These are phyloP conservation scores for Keithomyces neogunnii DNA, from an alignment of 2,329 filamentous ascomycete species.

Conservation along the genomic window DNA sequence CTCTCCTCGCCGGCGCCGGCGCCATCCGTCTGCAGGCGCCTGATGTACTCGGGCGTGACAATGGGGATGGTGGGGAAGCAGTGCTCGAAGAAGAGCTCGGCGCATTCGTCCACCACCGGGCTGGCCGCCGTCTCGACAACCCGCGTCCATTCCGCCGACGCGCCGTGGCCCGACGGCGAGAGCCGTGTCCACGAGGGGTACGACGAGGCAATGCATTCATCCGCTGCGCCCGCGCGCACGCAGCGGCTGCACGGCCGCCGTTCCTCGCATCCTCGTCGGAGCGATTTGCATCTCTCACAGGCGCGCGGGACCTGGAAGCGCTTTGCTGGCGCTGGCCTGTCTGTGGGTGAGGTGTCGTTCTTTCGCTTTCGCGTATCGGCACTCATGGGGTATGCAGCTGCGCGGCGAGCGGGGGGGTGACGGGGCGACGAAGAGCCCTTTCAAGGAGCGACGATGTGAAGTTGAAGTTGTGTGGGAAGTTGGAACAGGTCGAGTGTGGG, in stretches of 20 bases:
- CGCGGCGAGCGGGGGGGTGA: too few species aligned
- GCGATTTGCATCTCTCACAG: constrained; percentile 32
- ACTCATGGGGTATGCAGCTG: not conserved
- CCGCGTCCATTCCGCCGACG: constrained; percentile 11
- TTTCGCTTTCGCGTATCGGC: not conserved
- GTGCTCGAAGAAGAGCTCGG: constrained; percentile 29
- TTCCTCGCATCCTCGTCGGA: constrained; percentile 36
- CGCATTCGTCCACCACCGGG: constrained; percentile 28
- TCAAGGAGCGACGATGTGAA: too few species aligned
- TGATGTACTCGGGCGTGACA: constrained; percentile 28
- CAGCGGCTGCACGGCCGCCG: constrained; percentile 34
- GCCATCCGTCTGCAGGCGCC: constrained; percentile 17
- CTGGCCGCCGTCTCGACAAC: constrained; percentile 25
- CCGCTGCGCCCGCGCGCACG: constrained; percentile 29
- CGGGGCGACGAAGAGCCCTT: too few species aligned
- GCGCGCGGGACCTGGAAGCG: constrained; percentile 34
- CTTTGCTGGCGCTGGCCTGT: constrained; percentile 14
- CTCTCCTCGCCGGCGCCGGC: constrained; percentile 14
- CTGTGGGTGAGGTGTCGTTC: too few species aligned
- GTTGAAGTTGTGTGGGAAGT: too few species aligned
- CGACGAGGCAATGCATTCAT: constrained; percentile 23
- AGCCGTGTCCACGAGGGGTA: not conserved
- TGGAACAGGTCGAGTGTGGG: too few species aligned
- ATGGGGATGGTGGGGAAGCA: constrained; percentile 35
- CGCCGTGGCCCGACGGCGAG: not conserved